These are phyloP conservation scores for Oryza longistaminata DNA, from an alignment of 176 grass and related monocot genomes.

Conservation along the genomic window DNA sequence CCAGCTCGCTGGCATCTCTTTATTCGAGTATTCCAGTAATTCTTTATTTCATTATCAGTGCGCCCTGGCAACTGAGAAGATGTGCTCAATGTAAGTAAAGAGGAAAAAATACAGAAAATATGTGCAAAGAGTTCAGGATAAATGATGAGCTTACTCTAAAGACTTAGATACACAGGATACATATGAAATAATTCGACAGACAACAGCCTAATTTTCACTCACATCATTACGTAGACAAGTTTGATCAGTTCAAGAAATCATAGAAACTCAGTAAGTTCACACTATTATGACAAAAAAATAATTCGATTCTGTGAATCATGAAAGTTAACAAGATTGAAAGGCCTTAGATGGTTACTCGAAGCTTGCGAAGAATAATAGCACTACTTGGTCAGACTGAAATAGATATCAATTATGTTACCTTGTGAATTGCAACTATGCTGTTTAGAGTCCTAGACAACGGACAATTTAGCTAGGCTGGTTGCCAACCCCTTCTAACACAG, in stretches of 20 bases:
- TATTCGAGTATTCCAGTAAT: slow-evolving; percentile 98
- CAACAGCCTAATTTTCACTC: background rate
- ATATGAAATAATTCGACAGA: slow-evolving; percentile 22
- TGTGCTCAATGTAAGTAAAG: slow-evolving; percentile 23
- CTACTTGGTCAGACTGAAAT: slow-evolving; percentile 13
- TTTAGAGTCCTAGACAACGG: background rate
- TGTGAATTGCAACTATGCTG: slow-evolving; percentile 1
- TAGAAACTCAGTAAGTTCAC: slow-evolving; percentile 2
- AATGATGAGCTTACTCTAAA: background rate
- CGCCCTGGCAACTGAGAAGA: slow-evolving; percentile 87
- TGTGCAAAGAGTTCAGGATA: background rate
- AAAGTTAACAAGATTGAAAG: background rate
- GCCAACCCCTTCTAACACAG: background rate
- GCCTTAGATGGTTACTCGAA: background rate
- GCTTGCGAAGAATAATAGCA: background rate
- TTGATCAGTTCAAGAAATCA: background rate
- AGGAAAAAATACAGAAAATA: slow-evolving; percentile 8
- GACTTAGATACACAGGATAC: background rate
- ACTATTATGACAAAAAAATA: background rate
- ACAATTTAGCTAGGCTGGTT: slow-evolving; percentile 1
- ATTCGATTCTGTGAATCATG: background rate
- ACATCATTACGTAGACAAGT: background rate
- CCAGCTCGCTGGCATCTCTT: slow-evolving; percentile 84
- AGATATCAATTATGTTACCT: background rate
- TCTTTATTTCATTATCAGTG: slow-evolving; percentile 99